Evolutionary conservation across 1,284 basidiomycete genomes (phyloP).

Genomic region (Trichosporon inkin): DNA sequence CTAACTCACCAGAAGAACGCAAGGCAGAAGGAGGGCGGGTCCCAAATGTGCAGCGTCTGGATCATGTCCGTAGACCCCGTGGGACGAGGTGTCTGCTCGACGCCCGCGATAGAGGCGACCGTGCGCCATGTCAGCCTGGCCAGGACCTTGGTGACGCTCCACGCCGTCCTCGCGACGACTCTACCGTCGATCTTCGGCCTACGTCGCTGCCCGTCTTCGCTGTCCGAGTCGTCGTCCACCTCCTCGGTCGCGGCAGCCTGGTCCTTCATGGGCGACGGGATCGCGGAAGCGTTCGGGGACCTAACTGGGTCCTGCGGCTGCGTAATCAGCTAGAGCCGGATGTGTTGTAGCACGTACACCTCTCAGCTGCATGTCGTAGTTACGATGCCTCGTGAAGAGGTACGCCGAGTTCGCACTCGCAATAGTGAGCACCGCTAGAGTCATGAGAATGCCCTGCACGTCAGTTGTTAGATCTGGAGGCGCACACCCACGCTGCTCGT

Average conservation of each 20-base stretch:
- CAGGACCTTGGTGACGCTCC: neutral
- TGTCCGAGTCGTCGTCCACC: neutral
- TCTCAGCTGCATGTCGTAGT: constrained; percentile 46
- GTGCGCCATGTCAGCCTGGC: neutral
- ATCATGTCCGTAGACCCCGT: constrained; percentile 29
- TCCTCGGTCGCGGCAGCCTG: neutral
- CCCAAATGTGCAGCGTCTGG: constrained; percentile 47
- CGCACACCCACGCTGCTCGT: constrained; percentile 30
- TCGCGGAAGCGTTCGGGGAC: constrained; percentile 41
- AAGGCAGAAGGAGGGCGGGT: constrained; percentile 48
- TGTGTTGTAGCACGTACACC: no score
- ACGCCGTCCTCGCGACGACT: neutral
- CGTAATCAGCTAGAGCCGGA: no score
- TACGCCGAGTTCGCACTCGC: constrained; percentile 38
- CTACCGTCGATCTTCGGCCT: neutral
- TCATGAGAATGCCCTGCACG: constrained; percentile 34
- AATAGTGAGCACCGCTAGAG: constrained; percentile 29
- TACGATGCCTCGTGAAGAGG: constrained; percentile 43
- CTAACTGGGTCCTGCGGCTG: constrained; percentile 32
- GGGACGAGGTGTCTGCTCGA: neutral
- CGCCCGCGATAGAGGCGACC: neutral
- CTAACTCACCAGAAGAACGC: constrained; percentile 49
- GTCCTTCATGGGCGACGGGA: constrained; percentile 25
- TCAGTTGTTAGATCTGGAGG: neutral
- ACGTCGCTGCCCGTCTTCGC: neutral